Evolutionary conservation across 2,329 filamentous ascomycete species (phyloP).

Genomic region (Grosmannia penicillata): DNA sequence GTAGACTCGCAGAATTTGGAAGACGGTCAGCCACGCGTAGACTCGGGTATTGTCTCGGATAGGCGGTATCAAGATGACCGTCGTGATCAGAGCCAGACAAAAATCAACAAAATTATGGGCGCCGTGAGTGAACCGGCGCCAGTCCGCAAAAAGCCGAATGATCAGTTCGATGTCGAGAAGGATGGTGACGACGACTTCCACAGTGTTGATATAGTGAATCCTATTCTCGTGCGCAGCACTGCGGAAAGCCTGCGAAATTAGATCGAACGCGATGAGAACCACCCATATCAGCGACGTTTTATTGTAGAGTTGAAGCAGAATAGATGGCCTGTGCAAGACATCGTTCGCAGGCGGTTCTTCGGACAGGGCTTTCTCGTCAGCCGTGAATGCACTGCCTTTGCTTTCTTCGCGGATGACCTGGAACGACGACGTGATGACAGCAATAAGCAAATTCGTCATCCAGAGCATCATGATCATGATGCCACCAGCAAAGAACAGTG

Average conservation of each 20-base stretch:
- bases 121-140: constrained; percentile 63
- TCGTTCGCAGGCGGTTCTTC: constrained; percentile 22
- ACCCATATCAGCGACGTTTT: constrained; percentile 70
- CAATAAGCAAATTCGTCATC: constrained; percentile 88
- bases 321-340: constrained; percentile 22
- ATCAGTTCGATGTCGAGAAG: constrained; percentile 70
- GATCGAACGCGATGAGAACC: constrained; percentile 59
- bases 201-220: constrained; percentile 49
- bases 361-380: constrained; percentile 40
- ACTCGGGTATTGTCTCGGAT: constrained; percentile 56
- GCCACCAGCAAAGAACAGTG: constrained; percentile 57
- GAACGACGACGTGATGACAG: constrained; percentile 96
- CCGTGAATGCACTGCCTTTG: constrained; percentile 82
- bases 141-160: constrained; percentile 63
- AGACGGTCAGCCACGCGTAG: constrained; percentile 82
- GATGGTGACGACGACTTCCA: constrained; percentile 63
- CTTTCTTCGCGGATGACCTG: constrained; percentile 97
- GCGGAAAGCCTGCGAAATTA: constrained; percentile 65
- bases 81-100: constrained; percentile 63
- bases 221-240: constrained; percentile 61
- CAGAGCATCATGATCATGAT: constrained; percentile 92
- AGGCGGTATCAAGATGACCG: constrained; percentile 69
- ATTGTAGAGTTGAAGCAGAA: constrained; percentile 57
- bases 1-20: constrained; percentile 86
- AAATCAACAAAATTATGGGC: constrained; percentile 71